Conservation (phyloP, 371 early-diverging fungal genomes). For the Apophysomyces elegans region DNA sequence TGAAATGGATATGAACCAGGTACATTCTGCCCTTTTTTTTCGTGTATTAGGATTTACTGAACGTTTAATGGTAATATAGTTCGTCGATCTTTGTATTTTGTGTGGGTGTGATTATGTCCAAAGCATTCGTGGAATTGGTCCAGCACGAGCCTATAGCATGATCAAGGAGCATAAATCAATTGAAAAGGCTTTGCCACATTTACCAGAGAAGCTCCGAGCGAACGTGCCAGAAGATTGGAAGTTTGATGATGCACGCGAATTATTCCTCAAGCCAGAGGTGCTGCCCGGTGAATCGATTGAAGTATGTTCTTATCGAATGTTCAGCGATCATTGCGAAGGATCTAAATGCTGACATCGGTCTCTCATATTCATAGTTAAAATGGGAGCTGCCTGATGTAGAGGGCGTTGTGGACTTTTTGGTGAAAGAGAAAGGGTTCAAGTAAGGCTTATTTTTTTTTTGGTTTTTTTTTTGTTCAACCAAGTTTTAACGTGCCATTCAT, state of each 20-base stretch:
- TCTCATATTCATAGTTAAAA: constrained; percentile 56
- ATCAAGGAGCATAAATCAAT: constrained; percentile 91
- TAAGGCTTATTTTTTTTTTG: constrained; percentile 30
- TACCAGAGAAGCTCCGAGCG: constrained; percentile 75
- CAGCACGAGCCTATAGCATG: constrained; percentile 85
- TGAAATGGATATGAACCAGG: constrained; percentile 70
- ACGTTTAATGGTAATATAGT: constrained; percentile 39
- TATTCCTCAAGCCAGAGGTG: constrained; percentile 90
- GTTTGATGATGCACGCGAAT: constrained; percentile 88
- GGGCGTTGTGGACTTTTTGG: constrained; percentile 89
- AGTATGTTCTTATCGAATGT: constrained; percentile 26
- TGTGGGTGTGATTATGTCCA: constrained; percentile 99
- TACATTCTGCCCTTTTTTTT: too few species aligned
- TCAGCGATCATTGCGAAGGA: too few species aligned
- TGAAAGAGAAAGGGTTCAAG: constrained; percentile 95
- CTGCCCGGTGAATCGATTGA: constrained; percentile 68
- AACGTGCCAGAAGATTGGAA: constrained; percentile 90
- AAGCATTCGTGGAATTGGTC: constrained; percentile 96
- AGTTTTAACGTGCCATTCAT: background rate
- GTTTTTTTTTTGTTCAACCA: background rate
- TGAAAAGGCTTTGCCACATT: constrained; percentile 82
- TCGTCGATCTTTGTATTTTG: constrained; percentile 99
- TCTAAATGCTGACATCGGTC: background rate
- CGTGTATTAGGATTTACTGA: too few species aligned
- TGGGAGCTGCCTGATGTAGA: constrained; percentile 93